These are phyloP conservation scores for Irpex sp. DNA, from an alignment of 1,284 basidiomycete genomes.

Conservation along the genomic window DNA sequence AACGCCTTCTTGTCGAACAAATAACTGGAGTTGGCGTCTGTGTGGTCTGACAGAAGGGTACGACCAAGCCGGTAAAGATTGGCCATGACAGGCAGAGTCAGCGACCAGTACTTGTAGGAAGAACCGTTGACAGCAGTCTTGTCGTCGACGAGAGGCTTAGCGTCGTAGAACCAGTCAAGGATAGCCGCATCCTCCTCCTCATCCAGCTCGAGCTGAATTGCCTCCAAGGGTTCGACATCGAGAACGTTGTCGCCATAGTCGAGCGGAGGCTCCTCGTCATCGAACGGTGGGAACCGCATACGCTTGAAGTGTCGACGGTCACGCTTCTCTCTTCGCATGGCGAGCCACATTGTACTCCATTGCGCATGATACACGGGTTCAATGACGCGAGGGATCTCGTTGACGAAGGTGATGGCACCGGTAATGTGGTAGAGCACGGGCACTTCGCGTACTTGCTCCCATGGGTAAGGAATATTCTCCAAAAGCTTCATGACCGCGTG, in stretches of 20 bases:
- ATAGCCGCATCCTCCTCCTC: constrained; percentile 92
- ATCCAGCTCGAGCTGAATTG: constrained; percentile 96
- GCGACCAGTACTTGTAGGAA: constrained; percentile 91
- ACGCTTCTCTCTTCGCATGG: constrained; percentile 98
- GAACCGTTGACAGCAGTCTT: constrained; percentile 86
- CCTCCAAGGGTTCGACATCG: constrained; percentile 96
- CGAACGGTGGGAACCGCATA: constrained; percentile 99
- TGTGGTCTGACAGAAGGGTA: constrained; percentile 88
- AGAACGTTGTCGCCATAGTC: constrained; percentile 99
- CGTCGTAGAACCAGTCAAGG: constrained; percentile 98
- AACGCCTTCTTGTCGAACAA: constrained; percentile 98
- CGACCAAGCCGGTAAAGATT: constrained; percentile 95
- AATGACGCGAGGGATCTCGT: constrained; percentile 94
- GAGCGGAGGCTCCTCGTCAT: constrained; percentile 97
- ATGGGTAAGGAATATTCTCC: constrained; percentile 98
- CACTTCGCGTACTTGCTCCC: constrained; percentile 99
- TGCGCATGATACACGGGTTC: constrained; percentile 99
- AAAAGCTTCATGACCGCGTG: constrained; percentile 99
- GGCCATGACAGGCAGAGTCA: constrained; percentile 92
- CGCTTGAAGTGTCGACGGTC: constrained; percentile 99
- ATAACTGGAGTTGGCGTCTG: constrained; percentile 86
- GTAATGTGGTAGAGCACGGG: constrained; percentile 97
- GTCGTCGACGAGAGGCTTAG: constrained; percentile 84
- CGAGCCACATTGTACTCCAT: constrained; percentile 99
- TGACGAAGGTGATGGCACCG: constrained; percentile 99